These are phyloP conservation scores for Astragalus glycyphyllos DNA, from an alignment of 306 rosid species.

Conservation along the genomic window DNA sequence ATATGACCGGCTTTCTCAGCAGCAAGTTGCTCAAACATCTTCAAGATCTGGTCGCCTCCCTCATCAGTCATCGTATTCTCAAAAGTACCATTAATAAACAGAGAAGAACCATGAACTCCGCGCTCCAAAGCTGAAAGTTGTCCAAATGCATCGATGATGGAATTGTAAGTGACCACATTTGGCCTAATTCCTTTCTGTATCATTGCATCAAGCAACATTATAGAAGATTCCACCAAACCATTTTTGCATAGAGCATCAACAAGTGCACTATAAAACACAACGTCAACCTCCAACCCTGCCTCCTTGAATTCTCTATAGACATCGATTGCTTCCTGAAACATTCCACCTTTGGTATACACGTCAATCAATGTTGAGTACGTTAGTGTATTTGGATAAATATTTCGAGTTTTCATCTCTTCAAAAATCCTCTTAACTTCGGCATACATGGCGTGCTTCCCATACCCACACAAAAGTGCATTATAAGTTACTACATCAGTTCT, in stretches of 20 bases:
- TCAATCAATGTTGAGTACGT: slow-evolving; percentile 90
- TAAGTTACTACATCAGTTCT: slow-evolving; percentile 75
- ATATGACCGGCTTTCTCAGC: slow-evolving; percentile 60
- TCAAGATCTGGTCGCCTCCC: slow-evolving; percentile 41
- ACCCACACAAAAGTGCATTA: slow-evolving; percentile 87
- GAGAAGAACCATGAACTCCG: slow-evolving; percentile 40
- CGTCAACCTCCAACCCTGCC: slow-evolving; percentile 79
- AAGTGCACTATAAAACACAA: slow-evolving; percentile 86
- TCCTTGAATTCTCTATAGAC: slow-evolving; percentile 69
- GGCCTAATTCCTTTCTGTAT: slow-evolving; percentile 81
- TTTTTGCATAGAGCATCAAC: slow-evolving; percentile 84
- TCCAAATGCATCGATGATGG: slow-evolving; percentile 79
- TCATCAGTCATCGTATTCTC: slow-evolving; percentile 21
- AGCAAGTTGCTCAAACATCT: slow-evolving; percentile 60
- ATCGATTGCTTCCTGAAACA: slow-evolving; percentile 73
- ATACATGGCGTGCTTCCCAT: slow-evolving; percentile 79
- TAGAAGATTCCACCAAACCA: slow-evolving; percentile 65
- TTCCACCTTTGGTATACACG: slow-evolving; percentile 79
- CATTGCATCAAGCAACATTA: slow-evolving; percentile 89
- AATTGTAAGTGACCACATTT: slow-evolving; percentile 88
- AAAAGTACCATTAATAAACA: slow-evolving; percentile 16
- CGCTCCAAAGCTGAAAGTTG: slow-evolving; percentile 51
- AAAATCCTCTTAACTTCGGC: slow-evolving; percentile 60
- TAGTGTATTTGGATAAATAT: slow-evolving; percentile 61
- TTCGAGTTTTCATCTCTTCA: slow-evolving; percentile 67